phyloP scores from a whole-genome alignment of 768 basidiomycete species.

The Serendipita vermifera region DNA sequence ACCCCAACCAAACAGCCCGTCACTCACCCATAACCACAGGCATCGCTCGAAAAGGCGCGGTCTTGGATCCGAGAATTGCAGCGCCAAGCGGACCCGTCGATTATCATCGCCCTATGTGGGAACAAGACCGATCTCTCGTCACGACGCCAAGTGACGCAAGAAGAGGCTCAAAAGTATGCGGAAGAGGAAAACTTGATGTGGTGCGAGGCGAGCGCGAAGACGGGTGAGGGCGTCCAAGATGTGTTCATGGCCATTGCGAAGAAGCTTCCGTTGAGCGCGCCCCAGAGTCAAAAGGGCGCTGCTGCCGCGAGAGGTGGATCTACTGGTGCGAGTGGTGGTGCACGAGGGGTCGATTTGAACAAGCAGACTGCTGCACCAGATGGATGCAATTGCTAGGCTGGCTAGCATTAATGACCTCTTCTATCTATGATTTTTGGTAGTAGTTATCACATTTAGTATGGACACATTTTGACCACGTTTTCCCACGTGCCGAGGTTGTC shows the following conservation, averaged over 20 bases:
- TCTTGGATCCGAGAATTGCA: slow-evolving; percentile 95
- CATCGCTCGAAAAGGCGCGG: slow-evolving; percentile 89
- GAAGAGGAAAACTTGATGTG: slow-evolving; percentile 88
- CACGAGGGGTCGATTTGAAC: slow-evolving; percentile 69
- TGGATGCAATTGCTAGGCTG: slow-evolving; percentile 59
- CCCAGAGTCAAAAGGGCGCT: slow-evolving; percentile 43
- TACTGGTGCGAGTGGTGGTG: slow-evolving; percentile 32
- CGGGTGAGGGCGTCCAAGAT: slow-evolving; percentile 71
- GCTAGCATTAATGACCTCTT: not conserved
- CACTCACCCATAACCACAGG: slow-evolving; percentile 19
- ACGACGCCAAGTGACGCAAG: slow-evolving; percentile 71
- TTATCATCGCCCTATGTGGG: slow-evolving; percentile 90
- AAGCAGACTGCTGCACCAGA: slow-evolving; percentile 39
- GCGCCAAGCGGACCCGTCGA: slow-evolving; percentile 93
- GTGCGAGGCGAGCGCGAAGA: slow-evolving; percentile 85
- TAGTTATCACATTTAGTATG: not conserved
- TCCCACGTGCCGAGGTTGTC: too few relatives aligned
- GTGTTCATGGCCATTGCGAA: slow-evolving; percentile 82
- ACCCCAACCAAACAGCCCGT: not conserved
- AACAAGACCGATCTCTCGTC: slow-evolving; percentile 86
- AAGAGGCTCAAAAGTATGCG: slow-evolving; percentile 86
- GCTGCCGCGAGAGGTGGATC: slow-evolving; percentile 40
- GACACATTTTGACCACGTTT: too few relatives aligned
- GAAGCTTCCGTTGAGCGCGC: slow-evolving; percentile 75
- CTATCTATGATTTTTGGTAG: slow-evolving; percentile 2